Evolutionary conservation across 1,284 basidiomycete genomes (phyloP).

Genomic region (Tylopilus sp.): DNA sequence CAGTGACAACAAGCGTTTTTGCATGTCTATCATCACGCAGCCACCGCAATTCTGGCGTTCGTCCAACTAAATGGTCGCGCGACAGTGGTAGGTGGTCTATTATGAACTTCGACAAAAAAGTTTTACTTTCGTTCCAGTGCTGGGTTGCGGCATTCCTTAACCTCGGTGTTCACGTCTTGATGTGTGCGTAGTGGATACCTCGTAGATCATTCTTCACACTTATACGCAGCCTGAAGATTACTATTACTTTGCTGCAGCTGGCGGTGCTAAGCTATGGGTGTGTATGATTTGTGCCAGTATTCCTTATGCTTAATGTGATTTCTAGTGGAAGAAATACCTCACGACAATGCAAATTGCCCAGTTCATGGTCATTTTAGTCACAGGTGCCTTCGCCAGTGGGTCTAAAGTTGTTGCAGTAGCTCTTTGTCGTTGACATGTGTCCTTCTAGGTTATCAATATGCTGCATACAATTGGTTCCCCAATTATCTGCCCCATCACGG

Average conservation of each 20-base stretch:
- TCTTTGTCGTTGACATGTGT: background rate
- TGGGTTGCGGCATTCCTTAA: slow-evolving; percentile 96
- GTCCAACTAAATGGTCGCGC: slow-evolving; percentile 92
- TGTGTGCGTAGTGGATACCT: slow-evolving; percentile 78
- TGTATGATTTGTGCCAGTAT: slow-evolving; percentile 23
- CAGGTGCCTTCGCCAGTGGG: slow-evolving; percentile 21
- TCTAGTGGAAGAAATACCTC: slow-evolving; percentile 93
- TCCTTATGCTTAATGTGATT: background rate
- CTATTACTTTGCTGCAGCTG: slow-evolving; percentile 95
- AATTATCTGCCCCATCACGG: slow-evolving; percentile 23
- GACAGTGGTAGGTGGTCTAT: slow-evolving; percentile 70
- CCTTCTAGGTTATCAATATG: slow-evolving; percentile 22
- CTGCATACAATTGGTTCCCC: slow-evolving; percentile 28
- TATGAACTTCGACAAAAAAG: background rate
- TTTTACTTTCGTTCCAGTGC: slow-evolving; percentile 62
- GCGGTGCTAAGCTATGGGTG: slow-evolving; percentile 94
- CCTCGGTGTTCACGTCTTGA: slow-evolving; percentile 93
- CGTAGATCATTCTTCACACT: slow-evolving; percentile 9
- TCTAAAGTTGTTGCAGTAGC: background rate
- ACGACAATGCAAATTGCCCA: slow-evolving; percentile 95
- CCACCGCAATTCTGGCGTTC: slow-evolving; percentile 93
- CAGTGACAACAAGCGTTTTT: slow-evolving; percentile 75
- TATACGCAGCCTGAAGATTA: slow-evolving; percentile 71
- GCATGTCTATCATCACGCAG: slow-evolving; percentile 98
- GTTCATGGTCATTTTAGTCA: slow-evolving; percentile 85